Evolutionary conservation across 768 basidiomycete genomes (phyloP), one percentile per base, ranked within the genome.

Genomic region (Tylopilus felleus): DNA sequence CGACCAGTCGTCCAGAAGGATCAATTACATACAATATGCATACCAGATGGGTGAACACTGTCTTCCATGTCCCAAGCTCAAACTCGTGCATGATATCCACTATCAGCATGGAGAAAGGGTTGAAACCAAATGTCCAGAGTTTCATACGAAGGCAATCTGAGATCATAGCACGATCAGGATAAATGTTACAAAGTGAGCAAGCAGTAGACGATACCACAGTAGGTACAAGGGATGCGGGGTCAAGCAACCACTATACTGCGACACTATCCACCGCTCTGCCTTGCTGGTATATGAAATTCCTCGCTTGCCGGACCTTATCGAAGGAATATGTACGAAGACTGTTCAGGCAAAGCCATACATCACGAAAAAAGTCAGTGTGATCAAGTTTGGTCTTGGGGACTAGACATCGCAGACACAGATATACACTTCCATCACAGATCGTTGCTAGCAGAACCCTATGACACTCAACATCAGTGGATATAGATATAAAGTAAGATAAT

Each of bases 51-150:
- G 59, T 63, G 36, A 75, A 67, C 4, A 76, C 8, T 0, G 55
- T 29, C 40, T 74, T 75, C 72, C 73, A 77, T 0, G 69, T 68
- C 0, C 75, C 75, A 0, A 75, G n/a, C n/a, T n/a, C n/a, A n/a
- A n/a, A n/a, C n/a, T n/a, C n/a, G n/a, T n/a, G n/a, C n/a, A n/a
- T n/a, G 62, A 76, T 36, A 48, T 78, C 75, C 0, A 64, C 60
- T 0, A 67, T 62, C 2, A 76, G 61, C 49, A 72, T 67, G 0
- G 2, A 17, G 49, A 60, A 73, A 5, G 61, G 36, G 40, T 71
- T 55, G 19, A 69, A 65, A 0, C 53, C 56, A 13, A 60, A 51
- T 4, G 27, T 13, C 1, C 42, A 38, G 2, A 71, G 51, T 14
- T 49, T 51, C 1, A 49, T 36, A 0, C 71, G 47, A 77, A 75